Evolutionary conservation across 306 rosid species (phyloP), one percentile per base, ranked within the genome.

Genomic region (Inga laurina): DNA sequence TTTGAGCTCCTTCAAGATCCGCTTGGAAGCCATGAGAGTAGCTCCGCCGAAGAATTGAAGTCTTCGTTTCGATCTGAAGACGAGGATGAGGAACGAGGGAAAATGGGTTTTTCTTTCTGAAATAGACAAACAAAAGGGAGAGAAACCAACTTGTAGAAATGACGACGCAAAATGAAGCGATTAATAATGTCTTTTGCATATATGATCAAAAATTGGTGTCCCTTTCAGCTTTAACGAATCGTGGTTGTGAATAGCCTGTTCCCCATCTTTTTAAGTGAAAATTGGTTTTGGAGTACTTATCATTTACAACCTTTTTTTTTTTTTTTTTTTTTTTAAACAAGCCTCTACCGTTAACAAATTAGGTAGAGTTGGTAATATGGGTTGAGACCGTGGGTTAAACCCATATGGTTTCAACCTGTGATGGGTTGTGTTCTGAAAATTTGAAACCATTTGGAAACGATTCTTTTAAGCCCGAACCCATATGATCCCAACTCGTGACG

Each of bases 1-100:
- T 83, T 93, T 93, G 77, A 93, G 93, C 91, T 94, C 98, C 90
- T 94, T 92, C 85, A 92, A 86, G 85, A 94, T 94, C 88, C 97
- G 92, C 81, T 92, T 94, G 48, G 93, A 94, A 59, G 94, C 98
- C 98, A 92, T 94, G 82, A 12, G 35, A 67, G 72, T 8, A 22
- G 39, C 22, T 10, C 39, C n/a, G 19, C n/a, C 10, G 70, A 72
- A 78, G 30, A 51, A 59, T 16, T 54, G 39, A 57, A 77, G 73
- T 84, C n/a, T 84, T 81, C 37, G 76, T 72, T 62, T 86, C 87
- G 91, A 92, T 87, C 91, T 85, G 54, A 49, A 86, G 30, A 59
- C 66, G 64, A 78, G 65, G 64, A n/a, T 14, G 30, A 14, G 10
- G 62, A 49, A 41, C 32, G 77, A 48, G 78, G 76, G 49, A 43